Evolutionary conservation across 768 basidiomycete species (phyloP).

Genomic region (Lactarius pseudohatsudake): DNA sequence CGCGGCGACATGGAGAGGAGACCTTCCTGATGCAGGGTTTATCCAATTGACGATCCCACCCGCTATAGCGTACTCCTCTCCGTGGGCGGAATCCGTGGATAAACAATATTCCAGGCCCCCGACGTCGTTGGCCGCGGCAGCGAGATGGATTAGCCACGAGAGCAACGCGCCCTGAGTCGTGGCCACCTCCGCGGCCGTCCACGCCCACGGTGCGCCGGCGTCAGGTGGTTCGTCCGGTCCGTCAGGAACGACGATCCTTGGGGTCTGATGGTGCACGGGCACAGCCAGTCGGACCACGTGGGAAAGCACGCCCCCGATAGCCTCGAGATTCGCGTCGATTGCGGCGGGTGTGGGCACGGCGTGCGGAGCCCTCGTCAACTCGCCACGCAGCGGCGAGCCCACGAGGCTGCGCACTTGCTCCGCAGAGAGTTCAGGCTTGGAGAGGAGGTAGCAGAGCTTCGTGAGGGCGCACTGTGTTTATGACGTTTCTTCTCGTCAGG

Average conservation of each 20-base stretch:
- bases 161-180: slow-evolving; percentile 68
- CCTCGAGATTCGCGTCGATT: slow-evolving; percentile 53
- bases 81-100: slow-evolving; percentile 17
- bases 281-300: slow-evolving; percentile 67
- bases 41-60: slow-evolving; percentile 74
- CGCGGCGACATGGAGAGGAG: slow-evolving; percentile 78
- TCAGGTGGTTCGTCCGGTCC: slow-evolving; percentile 43
- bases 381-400: slow-evolving; percentile 79
- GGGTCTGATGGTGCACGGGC: slow-evolving; percentile 38
- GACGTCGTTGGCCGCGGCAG: slow-evolving; percentile 68
- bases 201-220: slow-evolving; percentile 66
- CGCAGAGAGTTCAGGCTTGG: slow-evolving; percentile 72
- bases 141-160: slow-evolving; percentile 77
- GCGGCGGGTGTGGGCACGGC: slow-evolving; percentile 42
- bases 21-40: slow-evolving; percentile 67
- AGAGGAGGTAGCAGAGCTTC: slow-evolving; percentile 87
- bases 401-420: slow-evolving; percentile 74
- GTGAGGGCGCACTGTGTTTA: slow-evolving; percentile 74
- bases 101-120: slow-evolving; percentile 65
- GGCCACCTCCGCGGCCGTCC: slow-evolving; percentile 73
- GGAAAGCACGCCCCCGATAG: slow-evolving; percentile 61
- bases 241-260: slow-evolving; percentile 40
- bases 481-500: neutral
- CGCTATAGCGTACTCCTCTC: slow-evolving; percentile 42
- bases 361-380: slow-evolving; percentile 60